Conservation (phyloP, 768 basidiomycete species). For the Cubamyces sp. region DNA sequence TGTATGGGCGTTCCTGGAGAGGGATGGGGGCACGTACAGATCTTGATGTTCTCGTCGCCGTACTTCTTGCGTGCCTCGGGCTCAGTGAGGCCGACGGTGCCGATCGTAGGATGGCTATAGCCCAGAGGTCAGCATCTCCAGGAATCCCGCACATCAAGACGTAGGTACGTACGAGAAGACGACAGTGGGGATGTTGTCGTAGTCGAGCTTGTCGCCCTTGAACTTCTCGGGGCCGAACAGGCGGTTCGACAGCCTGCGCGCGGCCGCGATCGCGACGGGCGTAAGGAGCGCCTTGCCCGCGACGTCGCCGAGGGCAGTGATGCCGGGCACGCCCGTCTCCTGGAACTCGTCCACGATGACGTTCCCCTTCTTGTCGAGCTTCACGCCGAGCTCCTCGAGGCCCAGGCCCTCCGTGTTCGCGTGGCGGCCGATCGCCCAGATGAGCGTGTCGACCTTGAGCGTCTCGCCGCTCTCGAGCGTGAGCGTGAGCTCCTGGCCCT, state of each 20-base stretch:
- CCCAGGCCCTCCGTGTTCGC: slow-evolving; percentile 80
- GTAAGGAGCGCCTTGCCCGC: slow-evolving; percentile 92
- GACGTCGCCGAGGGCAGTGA: slow-evolving; percentile 91
- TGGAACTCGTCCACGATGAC: slow-evolving; percentile 92
- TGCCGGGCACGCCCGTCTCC: slow-evolving; percentile 68
- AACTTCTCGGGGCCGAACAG: slow-evolving; percentile 86
- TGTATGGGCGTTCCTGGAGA: not conserved
- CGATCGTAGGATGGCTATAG: slow-evolving; percentile 88
- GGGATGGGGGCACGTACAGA: slow-evolving; percentile 60
- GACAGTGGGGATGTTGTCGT: slow-evolving; percentile 91
- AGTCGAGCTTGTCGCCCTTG: slow-evolving; percentile 86
- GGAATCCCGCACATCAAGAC: not conserved
- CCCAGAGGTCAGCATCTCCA: not conserved
- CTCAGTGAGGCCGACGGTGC: slow-evolving; percentile 94
- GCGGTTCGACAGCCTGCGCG: slow-evolving; percentile 84
- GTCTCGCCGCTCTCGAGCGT: slow-evolving; percentile 73
- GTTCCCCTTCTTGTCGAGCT: slow-evolving; percentile 79
- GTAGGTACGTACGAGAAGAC: slow-evolving; percentile 84
- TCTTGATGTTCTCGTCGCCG: slow-evolving; percentile 85
- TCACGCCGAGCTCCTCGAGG: slow-evolving; percentile 75
- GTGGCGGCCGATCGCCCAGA: slow-evolving; percentile 95
- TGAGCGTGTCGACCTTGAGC: slow-evolving; percentile 81
- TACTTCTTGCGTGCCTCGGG: slow-evolving; percentile 87
- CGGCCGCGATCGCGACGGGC: slow-evolving; percentile 97
- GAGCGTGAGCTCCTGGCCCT: slow-evolving; percentile 76